Evolutionary conservation across 2,329 filamentous ascomycete species (phyloP), one percentile per base, ranked within the genome.

Genomic region (Paraphaeosphaeria minitans): DNA sequence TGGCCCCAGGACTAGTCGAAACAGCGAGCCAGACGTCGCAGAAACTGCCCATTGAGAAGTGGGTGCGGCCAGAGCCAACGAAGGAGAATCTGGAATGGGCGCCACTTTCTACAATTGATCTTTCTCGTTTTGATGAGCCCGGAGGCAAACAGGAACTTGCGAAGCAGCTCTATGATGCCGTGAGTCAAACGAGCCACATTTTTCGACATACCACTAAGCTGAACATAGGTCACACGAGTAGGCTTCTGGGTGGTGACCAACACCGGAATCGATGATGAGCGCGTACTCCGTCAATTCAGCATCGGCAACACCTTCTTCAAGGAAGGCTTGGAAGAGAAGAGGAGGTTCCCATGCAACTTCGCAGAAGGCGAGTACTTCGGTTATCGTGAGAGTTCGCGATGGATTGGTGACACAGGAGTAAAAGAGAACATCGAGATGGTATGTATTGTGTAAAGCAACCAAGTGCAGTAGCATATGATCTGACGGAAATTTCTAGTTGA

Each of bases 341-440:
- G 48, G 22, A 57, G 31, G n/a, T 53, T 52, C n/a, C 55, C 55
- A 4, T 57, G 55, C 13, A 57, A 57, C 16, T 57, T 57, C 27
- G 55, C 47, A 8, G 55, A 57, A 37, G 55, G 55, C 39, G 55
- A 57, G 55, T 57, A 57, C n/a, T 57, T 57, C 22, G 55, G 55
- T 4, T 57, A 57, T 41, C 55, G 55, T 22, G 55, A 57, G 39
- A 57, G 53, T n/a, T 57, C 55, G 35, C 53, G 73, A 21, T 77
- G 75, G 75, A 68, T 76, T 55, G 74, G 75, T 1, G 73, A 77
- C 47, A 77, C 69, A 0, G 74, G 74, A 2, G 69, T 76, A 16
- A 76, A 76, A 37, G 74, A 78, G 33, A 77, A 78, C 54, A 57
- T 77, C 21, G 75, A 78, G 48, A 75, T 76, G 74, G 64, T 68